Base-by-base conservation (phyloP, 768 basidiomycete species). In the Mycena kentingensis region DNA sequence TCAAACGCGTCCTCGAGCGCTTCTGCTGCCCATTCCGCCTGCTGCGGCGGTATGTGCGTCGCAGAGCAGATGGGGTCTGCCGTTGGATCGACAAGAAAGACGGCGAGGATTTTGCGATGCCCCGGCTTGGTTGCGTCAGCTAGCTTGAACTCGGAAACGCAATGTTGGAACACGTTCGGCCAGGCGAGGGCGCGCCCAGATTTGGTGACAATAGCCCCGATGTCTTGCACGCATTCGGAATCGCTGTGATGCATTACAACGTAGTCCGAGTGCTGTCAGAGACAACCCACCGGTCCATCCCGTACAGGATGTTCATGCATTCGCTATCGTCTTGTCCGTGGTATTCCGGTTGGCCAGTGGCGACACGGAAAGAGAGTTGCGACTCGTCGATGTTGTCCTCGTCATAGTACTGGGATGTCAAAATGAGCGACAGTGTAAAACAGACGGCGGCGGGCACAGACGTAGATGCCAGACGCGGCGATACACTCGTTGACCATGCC, bases 31-130 rank as follows among this genome's bases (percentile, higher is more conserved):
- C 32, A 45, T 43, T 3, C 44, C 47, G 18, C 31, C 49, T 65
- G 64, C 51, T 70, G 70, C 22, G 57, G 59, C 0, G 67, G 66
- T 3, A 70, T 61, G 39, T 68, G 52, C 22, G 65, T 55, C 0
- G 69, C 62, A 10, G 67, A 67, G 18, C 65, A 49, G 7, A 70
- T 57, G 24, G 12, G 36, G 7, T 49, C 52, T 31, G 57, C 35
- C 36, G 65, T 57, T 1, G 69, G 68, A 48, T 76, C 72, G 43
- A 74, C 67, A 25, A 77, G 66, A 60, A 74, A 76, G 19, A 78
- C 67, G 3, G 67, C 70, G 12, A 77, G 56, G 18, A 77, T 70
- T 57, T 73, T 77, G 41, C 73, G 63, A 47, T 72, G 64, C 3
- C 74, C 77, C 3, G 69, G 70, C 45, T 68, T 69, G 15, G 66